Conservation (phyloP, 2,329 filamentous ascomycete species). For the Trichophyton equinum region DNA sequence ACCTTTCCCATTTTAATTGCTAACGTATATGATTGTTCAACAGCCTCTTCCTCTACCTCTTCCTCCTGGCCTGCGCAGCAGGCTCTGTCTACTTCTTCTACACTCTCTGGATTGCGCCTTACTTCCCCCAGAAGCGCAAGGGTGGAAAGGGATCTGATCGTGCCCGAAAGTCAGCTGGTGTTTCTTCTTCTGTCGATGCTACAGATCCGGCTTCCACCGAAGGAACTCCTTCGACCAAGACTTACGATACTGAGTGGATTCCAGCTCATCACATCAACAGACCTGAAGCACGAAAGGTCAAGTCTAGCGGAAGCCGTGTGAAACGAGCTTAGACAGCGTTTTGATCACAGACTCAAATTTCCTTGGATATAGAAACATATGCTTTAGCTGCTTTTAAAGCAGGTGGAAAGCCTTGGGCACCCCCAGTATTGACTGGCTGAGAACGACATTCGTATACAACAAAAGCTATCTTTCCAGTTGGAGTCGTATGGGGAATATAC, state of each 20-base stretch:
- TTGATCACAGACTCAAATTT: neutral
- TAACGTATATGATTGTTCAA: constrained; percentile 10
- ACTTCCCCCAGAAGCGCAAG: constrained; percentile 73
- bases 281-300: constrained; percentile 55
- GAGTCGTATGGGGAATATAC: neutral
- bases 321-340: constrained; percentile 10
- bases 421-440: too few relatives aligned
- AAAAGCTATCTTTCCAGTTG: neutral
- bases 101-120: constrained; percentile 90
- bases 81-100: constrained; percentile 92
- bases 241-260: constrained; percentile 89
- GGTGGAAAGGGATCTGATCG: constrained; percentile 53
- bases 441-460: neutral
- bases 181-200: constrained; percentile 55
- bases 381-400: neutral
- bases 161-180: constrained; percentile 47
- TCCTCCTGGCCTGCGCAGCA: constrained; percentile 65
- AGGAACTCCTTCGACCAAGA: constrained; percentile 56
- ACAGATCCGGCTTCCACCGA: constrained; percentile 52
- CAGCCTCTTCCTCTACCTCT: constrained; percentile 94
- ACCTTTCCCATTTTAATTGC: neutral
- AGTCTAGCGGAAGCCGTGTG: constrained; percentile 25
- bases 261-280: constrained; percentile 79
- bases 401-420: neutral
- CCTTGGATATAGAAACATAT: neutral